Base-by-base conservation (phyloP, 208 protist genomes). In the Crithidia mellificae region DNA sequence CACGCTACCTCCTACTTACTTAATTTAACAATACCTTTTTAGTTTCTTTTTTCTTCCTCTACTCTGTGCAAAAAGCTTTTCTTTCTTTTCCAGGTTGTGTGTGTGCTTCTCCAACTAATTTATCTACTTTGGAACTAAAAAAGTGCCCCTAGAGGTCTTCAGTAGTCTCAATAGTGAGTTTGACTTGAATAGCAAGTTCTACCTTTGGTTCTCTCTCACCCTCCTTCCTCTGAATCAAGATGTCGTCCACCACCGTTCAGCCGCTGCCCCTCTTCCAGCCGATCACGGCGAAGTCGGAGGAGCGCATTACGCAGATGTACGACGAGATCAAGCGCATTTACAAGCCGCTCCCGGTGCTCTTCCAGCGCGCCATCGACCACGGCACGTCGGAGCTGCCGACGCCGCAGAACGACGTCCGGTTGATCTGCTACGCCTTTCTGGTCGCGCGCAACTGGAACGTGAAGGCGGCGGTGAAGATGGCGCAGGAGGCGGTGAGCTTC, bases 351-450 rank as follows among this genome's bases (percentile, higher is more conserved):
- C 22, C 54, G 14, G 9, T 22, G 19, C 68, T 78, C 50, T 63
- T 68, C 22, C 50, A 67, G 49, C 63, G 49, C n/a, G 52, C 50
- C 12, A 77, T 59, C 32, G 63, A 77, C 6, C 20, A 17, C 58
- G 52, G 66, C 47, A 63, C 52, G 50, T 24, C 44, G 24, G 50
- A 71, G 51, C 54, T 70, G 32, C 67, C 77, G 19, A 89, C 83
- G 9, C 36, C 53, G 29, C 55, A 88, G 57, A 84, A 87, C 25
- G 54, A 73, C 14, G 52, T 68, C 34, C 84, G 84, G 6, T 54
- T 83, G 14, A 74, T 80, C 63, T 79, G 77, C 17, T 88, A 90
- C 64, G 70, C 61, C 12, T 93, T 86, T 52, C 77, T 93, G 3
- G 59, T 77, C 14, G 62, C 81, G 2, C 76, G 80, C 36, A 59